phyloP scores from a whole-genome alignment of 129 eudicot species.

The Flaveria robusta region DNA sequence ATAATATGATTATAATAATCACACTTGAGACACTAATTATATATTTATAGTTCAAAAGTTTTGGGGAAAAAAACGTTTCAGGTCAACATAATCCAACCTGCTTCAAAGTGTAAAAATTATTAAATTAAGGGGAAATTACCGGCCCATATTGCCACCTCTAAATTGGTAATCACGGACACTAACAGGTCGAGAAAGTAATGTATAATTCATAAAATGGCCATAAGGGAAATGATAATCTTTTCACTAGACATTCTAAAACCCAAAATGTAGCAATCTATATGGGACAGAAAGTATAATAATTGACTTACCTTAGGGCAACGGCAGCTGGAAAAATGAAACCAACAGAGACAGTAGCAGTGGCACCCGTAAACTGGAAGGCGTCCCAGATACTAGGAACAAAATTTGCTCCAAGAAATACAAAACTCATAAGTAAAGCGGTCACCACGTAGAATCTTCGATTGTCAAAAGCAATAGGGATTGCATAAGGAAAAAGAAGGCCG shows the following conservation, averaged over 20 bases:
- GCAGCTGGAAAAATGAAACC: constrained; percentile 85
- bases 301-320: constrained; percentile 79
- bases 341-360: constrained; percentile 76
- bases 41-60: neutral
- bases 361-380: constrained; percentile 95
- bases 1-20: neutral
- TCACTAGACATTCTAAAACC: neutral
- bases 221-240: neutral
- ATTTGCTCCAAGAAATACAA: constrained; percentile 77
- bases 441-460: constrained; percentile 60
- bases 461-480: constrained; percentile 70
- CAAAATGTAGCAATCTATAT: neutral
- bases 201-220: neutral
- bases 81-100: neutral
- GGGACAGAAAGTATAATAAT: neutral
- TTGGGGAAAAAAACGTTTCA: neutral
- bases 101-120: neutral
- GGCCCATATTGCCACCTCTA: neutral
- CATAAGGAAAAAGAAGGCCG: constrained; percentile 70
- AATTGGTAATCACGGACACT: too few species aligned
- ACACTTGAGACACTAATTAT: neutral
- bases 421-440: constrained; percentile 62
- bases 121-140: neutral
- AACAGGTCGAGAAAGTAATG: neutral
- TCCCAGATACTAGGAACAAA: constrained; percentile 96